phyloP scores from a whole-genome alignment of 164 flowering plant species.

The Chimonanthus salicifolius region DNA sequence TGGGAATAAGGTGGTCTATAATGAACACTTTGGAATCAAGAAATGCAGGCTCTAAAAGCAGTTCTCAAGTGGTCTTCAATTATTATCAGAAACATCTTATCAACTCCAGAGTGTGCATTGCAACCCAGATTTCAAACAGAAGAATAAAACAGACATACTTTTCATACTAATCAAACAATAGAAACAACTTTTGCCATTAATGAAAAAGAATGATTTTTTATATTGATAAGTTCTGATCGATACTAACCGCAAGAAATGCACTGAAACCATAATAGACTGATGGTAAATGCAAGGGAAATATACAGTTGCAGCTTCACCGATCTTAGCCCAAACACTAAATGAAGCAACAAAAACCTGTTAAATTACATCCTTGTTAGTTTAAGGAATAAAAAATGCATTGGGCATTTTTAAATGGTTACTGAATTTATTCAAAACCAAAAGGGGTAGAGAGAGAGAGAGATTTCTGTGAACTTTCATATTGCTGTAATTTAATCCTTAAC shows the following conservation, averaged over 20 bases:
- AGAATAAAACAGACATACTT: too few species aligned
- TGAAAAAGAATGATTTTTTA: background rate
- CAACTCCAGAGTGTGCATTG: too few species aligned
- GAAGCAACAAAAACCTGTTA: slow-evolving; percentile 4
- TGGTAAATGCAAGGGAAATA: slow-evolving; percentile 31
- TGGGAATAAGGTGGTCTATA: too few species aligned
- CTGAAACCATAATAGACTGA: slow-evolving; percentile 36
- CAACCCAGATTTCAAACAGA: background rate
- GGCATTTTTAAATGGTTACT: background rate
- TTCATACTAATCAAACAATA: background rate
- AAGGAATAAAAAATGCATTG: background rate
- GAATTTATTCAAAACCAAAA: background rate
- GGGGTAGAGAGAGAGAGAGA: background rate
- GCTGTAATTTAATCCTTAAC: background rate
- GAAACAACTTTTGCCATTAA: background rate
- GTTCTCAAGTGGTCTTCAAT: too few species aligned
- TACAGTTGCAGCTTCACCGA: slow-evolving; percentile 40
- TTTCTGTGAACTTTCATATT: too few species aligned
- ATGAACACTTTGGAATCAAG: too few species aligned
- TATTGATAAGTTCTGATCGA: background rate
- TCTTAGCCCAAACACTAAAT: slow-evolving; percentile 15
- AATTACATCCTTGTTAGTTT: background rate
- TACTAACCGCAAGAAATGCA: slow-evolving; percentile 52
- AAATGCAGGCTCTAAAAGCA: too few species aligned
- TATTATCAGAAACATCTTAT: too few species aligned